Percentiles rank a stretch among this genome's conserved stretches.
phyloP scores from a whole-genome alignment of 441 rosid genomes.

The Adansonia madagascariensis region DNA sequence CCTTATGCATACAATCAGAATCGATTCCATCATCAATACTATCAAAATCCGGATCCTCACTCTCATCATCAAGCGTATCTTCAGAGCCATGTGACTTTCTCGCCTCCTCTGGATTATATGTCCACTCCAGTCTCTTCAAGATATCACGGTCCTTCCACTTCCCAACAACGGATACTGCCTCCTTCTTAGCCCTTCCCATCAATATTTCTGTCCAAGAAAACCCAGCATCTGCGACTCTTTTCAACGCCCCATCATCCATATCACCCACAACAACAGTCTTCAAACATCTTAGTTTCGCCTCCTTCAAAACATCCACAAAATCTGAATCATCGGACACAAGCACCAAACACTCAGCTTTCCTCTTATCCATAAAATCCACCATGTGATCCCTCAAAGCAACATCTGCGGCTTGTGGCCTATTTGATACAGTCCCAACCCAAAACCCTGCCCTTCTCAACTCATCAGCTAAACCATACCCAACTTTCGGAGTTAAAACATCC shows the following conservation, averaged over 20 bases:
- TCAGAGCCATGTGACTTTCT: conserved; percentile 34
- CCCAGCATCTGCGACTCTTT: conserved; percentile 72
- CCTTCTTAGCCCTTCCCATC: conserved; percentile 88
- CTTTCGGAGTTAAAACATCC: conserved; percentile 59
- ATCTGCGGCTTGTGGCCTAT: conserved; percentile 80
- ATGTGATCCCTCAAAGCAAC: conserved; percentile 72
- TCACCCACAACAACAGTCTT: conserved; percentile 84
- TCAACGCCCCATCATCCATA: conserved; percentile 59
- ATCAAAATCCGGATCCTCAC: conserved; percentile 35
- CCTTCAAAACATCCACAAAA: conserved; percentile 64
- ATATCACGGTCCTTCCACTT: conserved; percentile 74
- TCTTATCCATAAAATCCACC: conserved; percentile 73
- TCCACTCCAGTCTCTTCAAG: conserved; percentile 81
- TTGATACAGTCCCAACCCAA: conserved; percentile 62
- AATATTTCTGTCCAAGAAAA: conserved; percentile 83
- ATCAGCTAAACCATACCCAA: conserved; percentile 71
- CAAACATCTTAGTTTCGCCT: conserved; percentile 74
- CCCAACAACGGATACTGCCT: conserved; percentile 66
- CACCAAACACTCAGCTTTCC: conserved; percentile 73
- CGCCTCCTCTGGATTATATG: conserved; percentile 59
- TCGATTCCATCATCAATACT: conserved; percentile 33
- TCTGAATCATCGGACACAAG: conserved; percentile 87
- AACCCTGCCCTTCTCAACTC: conserved; percentile 81
- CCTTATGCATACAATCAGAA: conserved; percentile 33
- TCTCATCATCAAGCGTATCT: conserved; percentile 36